These are phyloP conservation scores for Termitomyces sp. DNA, from an alignment of 768 basidiomycete species.

Conservation along the genomic window DNA sequence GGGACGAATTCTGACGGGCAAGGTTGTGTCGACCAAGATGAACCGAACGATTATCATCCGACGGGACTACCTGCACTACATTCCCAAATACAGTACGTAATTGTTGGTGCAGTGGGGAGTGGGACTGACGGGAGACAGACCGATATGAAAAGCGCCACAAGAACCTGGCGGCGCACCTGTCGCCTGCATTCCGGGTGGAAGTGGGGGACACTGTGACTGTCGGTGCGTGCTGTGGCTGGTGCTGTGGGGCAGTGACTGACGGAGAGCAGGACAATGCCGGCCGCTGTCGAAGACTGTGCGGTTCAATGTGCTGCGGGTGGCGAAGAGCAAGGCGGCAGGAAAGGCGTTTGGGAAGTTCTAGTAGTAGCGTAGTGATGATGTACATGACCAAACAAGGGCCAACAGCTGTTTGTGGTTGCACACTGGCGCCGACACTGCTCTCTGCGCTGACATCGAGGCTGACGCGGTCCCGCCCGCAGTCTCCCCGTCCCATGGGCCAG, in stretches of 20 bases:
- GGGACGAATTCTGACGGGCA: slow-evolving; percentile 96
- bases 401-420: slow-evolving; percentile 21
- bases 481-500: slow-evolving; percentile 79
- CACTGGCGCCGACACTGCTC: slow-evolving; percentile 80
- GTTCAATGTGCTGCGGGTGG: slow-evolving; percentile 97
- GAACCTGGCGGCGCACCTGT: slow-evolving; percentile 95
- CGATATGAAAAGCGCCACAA: slow-evolving; percentile 99
- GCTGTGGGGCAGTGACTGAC: background rate
- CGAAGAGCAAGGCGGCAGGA: slow-evolving; percentile 84
- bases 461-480: slow-evolving; percentile 67
- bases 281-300: slow-evolving; percentile 98
- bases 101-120: background rate
- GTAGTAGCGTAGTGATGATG: background rate
- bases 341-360: slow-evolving; percentile 97
- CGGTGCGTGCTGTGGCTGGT: slow-evolving; percentile 45
- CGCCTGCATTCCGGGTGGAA: slow-evolving; percentile 98
- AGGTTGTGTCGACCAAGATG: slow-evolving; percentile 99
- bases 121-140: slow-evolving; percentile 39
- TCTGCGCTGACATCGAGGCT: slow-evolving; percentile 70
- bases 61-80: slow-evolving; percentile 89
- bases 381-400: slow-evolving; percentile 14
- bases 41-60: slow-evolving; percentile 97
- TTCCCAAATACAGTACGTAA: slow-evolving; percentile 94
- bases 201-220: slow-evolving; percentile 92
- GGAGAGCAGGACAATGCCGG: slow-evolving; percentile 83